These are phyloP conservation scores for Boeremia exigua DNA, from an alignment of 2,329 filamentous ascomycete genomes.

Conservation along the genomic window DNA sequence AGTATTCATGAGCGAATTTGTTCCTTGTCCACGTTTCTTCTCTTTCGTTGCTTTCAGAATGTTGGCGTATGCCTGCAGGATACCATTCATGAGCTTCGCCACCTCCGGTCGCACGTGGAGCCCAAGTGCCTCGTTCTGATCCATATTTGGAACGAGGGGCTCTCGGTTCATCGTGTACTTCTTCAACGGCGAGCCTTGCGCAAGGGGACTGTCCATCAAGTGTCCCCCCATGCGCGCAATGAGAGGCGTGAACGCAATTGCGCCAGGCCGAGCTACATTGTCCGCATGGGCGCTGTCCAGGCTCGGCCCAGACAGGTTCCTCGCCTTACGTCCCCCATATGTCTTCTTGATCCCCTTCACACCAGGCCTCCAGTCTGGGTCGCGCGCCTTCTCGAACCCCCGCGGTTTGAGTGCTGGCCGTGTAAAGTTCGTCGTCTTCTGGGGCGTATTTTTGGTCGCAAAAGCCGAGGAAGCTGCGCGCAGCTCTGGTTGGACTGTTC, in stretches of 20 bases:
- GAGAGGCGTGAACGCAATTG: constrained; percentile 45
- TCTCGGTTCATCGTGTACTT: constrained; percentile 30
- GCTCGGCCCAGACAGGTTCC: constrained; percentile 18
- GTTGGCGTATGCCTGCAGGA: constrained; percentile 43
- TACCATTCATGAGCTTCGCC: constrained; percentile 38
- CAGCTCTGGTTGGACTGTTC: constrained; percentile 24
- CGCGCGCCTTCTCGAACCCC: constrained; percentile 41
- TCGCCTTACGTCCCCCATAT: constrained; percentile 39
- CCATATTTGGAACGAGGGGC: constrained; percentile 28
- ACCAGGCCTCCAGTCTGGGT: constrained; percentile 47
- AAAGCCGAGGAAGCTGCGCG: constrained; percentile 31
- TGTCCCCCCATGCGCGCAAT: constrained; percentile 38
- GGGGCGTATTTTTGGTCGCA: constrained; percentile 33
- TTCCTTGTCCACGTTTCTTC: constrained; percentile 38
- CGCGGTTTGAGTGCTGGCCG: constrained; percentile 37
- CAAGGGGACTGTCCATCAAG: constrained; percentile 39
- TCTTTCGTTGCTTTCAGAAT: constrained; percentile 41
- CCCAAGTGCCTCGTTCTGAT: constrained; percentile 28
- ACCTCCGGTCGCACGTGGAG: constrained; percentile 32
- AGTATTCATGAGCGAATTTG: constrained; percentile 46
- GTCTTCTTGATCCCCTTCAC: constrained; percentile 38
- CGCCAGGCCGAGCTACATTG: constrained; percentile 34
- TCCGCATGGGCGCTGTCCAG: not conserved
- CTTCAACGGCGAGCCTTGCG: constrained; percentile 36
- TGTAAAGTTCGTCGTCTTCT: constrained; percentile 36